Evolutionary conservation across 805 yeast species (phyloP), one percentile per base, ranked within the genome.

Genomic region (Wickerhamomyces tratensis): DNA sequence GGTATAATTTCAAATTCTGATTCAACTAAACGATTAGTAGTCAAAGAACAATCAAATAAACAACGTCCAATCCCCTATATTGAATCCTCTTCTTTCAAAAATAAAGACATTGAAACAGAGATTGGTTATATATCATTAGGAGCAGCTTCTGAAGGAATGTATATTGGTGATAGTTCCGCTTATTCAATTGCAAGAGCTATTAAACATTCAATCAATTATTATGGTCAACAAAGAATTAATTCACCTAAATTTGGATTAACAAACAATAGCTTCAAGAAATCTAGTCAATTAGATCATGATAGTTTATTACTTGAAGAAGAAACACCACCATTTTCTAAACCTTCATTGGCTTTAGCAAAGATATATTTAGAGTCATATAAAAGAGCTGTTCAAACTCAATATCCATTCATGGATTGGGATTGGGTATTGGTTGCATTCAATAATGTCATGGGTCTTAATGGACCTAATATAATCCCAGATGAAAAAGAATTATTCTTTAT

Each of bases 321-420:
- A 39, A 36, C 41, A 38, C 15, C 39, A 14, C 49, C 53, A 2
- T 55, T 58, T 38, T 39, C 43, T 3, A 56, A 51, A 37, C 63
- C 63, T 1, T 40, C 50, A 10, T 12, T 26, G 6, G 33, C 35
- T 2, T 45, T 45, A 26, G 59, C 58, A 1, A 39, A 37, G 6
- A 35, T 41, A 29, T 42, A 47, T 25, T 33, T 60, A 36, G 38
- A 46, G 14, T 51, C 55, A 3, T 63, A 60, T 41, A 47, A 53
- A 39, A 48, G 47, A 31, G 46, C 53, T n/a, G 63, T 58, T n/a
- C 67, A 63, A 14, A 53, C 56, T 34, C 65, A 61, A 42, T 63
- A 63, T 41, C 66, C 67, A 4, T 63, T 62, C 39, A 45, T 62
- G 13, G 63, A 61, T 35, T 58, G 64, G 65, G 37, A 43, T 1